Evolutionary conservation across 2,329 filamentous ascomycete species (phyloP).

Genomic region (Thelonectria discophora): DNA sequence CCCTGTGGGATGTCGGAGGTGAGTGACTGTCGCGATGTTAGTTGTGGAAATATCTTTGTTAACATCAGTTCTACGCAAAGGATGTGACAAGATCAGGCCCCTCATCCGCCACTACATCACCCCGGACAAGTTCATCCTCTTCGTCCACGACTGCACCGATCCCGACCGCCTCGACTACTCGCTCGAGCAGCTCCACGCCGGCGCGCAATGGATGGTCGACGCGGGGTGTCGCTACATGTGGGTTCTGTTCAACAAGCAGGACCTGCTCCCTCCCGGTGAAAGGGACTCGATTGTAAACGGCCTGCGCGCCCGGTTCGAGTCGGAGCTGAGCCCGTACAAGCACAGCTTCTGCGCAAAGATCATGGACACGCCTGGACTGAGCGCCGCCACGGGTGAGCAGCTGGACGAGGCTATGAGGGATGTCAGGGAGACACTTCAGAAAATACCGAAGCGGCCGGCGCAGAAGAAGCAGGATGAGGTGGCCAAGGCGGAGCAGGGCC

Average conservation of each 20-base stretch:
- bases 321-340: slow-evolving; percentile 24
- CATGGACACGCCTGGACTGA: slow-evolving; percentile 39
- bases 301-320: slow-evolving; percentile 20
- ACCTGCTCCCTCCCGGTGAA: slow-evolving; percentile 34
- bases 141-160: slow-evolving; percentile 43
- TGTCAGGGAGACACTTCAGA: slow-evolving; percentile 28
- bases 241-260: slow-evolving; percentile 47
- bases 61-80: slow-evolving; percentile 21
- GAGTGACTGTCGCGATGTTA: background rate
- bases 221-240: slow-evolving; percentile 39
- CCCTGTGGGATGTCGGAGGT: slow-evolving; percentile 46
- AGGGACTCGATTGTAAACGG: slow-evolving; percentile 29
- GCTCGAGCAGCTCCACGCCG: slow-evolving; percentile 39
- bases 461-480: slow-evolving; percentile 16
- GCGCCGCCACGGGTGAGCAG: slow-evolving; percentile 27
- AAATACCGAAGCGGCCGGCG: background rate
- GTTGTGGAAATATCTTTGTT: background rate
- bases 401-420: slow-evolving; percentile 28
- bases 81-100: slow-evolving; percentile 42
- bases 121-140: slow-evolving; percentile 40
- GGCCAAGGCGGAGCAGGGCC: slow-evolving; percentile 20
- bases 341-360: slow-evolving; percentile 29
- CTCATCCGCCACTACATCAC: slow-evolving; percentile 42
- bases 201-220: slow-evolving; percentile 32
- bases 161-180: slow-evolving; percentile 38